A percentile compares a stretch with the other conserved stretches of the same genome.
Evolutionary conservation across 2,329 filamentous ascomycete genomes (phyloP).

Genomic region (Pseudocercospora ulei): DNA sequence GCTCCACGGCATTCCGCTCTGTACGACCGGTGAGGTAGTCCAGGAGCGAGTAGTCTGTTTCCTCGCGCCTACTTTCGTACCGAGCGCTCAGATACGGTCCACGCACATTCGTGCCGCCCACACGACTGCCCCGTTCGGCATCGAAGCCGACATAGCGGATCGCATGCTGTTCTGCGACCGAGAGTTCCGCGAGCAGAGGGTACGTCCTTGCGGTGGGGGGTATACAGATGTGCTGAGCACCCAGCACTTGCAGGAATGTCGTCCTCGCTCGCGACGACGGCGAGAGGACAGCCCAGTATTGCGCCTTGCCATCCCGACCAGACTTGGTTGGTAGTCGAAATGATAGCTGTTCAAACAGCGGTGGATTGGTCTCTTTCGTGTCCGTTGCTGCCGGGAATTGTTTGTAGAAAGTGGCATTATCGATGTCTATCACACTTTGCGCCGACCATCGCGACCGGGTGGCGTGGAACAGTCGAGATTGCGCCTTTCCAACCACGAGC

Average conservation of each 20-base stretch:
- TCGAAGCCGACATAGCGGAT: constrained; percentile 90
- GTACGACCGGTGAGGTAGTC: constrained; percentile 77
- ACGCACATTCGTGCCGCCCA: constrained; percentile 49
- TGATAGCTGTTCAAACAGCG: constrained; percentile 55
- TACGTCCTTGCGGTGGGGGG: constrained; percentile 68
- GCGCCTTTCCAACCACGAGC: constrained; percentile 13
- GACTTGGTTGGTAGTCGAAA: constrained; percentile 52
- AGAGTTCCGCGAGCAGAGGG: constrained; percentile 58
- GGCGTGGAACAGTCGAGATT: constrained; percentile 18
- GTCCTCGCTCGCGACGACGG: constrained; percentile 71
- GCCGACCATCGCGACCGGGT: constrained; percentile 5
- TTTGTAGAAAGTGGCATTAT: constrained; percentile 74
- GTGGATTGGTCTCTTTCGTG: constrained; percentile 32
- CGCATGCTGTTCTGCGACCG: constrained; percentile 54
- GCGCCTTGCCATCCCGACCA: constrained; percentile 25
- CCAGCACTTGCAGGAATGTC: constrained; percentile 67
- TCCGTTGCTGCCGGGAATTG: constrained; percentile 51
- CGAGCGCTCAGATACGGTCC: constrained; percentile 78
- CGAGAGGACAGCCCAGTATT: constrained; percentile 78
- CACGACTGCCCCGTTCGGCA: constrained; percentile 51
- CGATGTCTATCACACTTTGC: constrained; percentile 50
- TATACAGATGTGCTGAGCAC: constrained; percentile 63
- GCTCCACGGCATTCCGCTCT: constrained; percentile 63
- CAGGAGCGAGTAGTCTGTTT: constrained; percentile 72
- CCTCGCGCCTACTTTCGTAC: constrained; percentile 80